phyloP scores from a whole-genome alignment of 2,329 filamentous ascomycete genomes.

The Cladosporium phlei region DNA sequence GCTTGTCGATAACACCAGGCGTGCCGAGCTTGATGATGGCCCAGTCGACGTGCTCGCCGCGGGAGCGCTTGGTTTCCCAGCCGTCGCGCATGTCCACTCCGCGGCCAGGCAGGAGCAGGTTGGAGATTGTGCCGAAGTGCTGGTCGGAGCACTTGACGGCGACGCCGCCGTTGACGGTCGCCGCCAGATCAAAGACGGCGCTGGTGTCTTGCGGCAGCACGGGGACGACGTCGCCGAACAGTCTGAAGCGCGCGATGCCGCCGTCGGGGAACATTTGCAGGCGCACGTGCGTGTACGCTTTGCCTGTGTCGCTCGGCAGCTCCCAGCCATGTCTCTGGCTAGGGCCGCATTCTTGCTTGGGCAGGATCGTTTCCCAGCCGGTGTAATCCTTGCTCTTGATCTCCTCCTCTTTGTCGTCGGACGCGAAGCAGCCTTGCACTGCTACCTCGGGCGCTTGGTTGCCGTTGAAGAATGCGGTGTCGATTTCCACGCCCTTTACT shows the following conservation, averaged over 20 bases:
- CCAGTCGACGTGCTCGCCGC: slow-evolving; percentile 74
- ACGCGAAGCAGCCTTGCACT: slow-evolving; percentile 68
- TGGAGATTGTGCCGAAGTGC: slow-evolving; percentile 78
- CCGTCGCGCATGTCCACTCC: slow-evolving; percentile 84
- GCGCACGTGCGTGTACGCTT: slow-evolving; percentile 72
- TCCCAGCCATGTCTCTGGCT: slow-evolving; percentile 70
- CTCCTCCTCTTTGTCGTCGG: slow-evolving; percentile 59
- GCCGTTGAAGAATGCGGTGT: slow-evolving; percentile 76
- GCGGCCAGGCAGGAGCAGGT: slow-evolving; percentile 71
- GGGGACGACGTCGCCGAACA: slow-evolving; percentile 71
- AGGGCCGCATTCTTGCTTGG: slow-evolving; percentile 67
- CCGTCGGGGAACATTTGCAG: slow-evolving; percentile 84
- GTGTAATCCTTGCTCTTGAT: slow-evolving; percentile 43
- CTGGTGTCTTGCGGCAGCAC: slow-evolving; percentile 65
- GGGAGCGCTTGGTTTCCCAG: slow-evolving; percentile 76
- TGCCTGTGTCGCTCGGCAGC: slow-evolving; percentile 51
- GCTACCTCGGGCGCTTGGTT: slow-evolving; percentile 77
- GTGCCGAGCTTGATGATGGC: slow-evolving; percentile 69
- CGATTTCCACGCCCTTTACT: slow-evolving; percentile 70
- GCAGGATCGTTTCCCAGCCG: slow-evolving; percentile 67
- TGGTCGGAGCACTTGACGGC: slow-evolving; percentile 74
- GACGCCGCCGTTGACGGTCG: slow-evolving; percentile 72
- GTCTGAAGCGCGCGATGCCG: slow-evolving; percentile 73
- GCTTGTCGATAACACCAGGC: slow-evolving; percentile 57
- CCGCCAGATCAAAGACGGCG: slow-evolving; percentile 68